Percentiles rank a stretch among this genome's conserved stretches.
These are phyloP conservation scores for Lanmaoa pseudosensibilis DNA, from an alignment of 768 basidiomycete genomes.

Conservation along the genomic window DNA sequence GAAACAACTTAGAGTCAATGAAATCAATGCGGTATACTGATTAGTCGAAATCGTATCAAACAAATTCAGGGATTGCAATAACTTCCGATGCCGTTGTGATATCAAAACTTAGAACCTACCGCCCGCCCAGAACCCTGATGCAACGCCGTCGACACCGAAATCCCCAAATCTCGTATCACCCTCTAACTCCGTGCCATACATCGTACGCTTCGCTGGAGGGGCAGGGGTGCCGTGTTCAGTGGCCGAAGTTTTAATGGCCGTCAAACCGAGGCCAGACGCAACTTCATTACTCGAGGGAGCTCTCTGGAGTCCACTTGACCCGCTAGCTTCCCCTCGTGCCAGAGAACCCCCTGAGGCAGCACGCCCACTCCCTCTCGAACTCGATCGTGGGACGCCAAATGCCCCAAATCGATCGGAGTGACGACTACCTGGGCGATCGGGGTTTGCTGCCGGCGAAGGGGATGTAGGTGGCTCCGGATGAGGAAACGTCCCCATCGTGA, in stretches of 20 bases:
- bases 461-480: slow-evolving; percentile 37
- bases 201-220: slow-evolving; percentile 60
- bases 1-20: not conserved
- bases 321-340: slow-evolving; percentile 28
- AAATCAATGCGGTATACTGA: slow-evolving; percentile 6
- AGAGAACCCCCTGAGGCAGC: slow-evolving; percentile 29
- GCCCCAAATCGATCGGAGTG: slow-evolving; percentile 33
- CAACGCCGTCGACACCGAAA: slow-evolving; percentile 77
- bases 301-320: slow-evolving; percentile 29
- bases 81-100: not conserved
- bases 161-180: slow-evolving; percentile 82
- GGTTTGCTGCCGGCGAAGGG: slow-evolving; percentile 33
- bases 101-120: slow-evolving; percentile 39
- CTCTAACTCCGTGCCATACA: slow-evolving; percentile 86
- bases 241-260: slow-evolving; percentile 37
- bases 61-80: slow-evolving; percentile 6
- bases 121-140: slow-evolving; percentile 67
- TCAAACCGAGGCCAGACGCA: slow-evolving; percentile 45
- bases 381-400: slow-evolving; percentile 39
- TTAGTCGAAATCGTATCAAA: slow-evolving; percentile 10
- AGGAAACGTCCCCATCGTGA: slow-evolving; percentile 38
- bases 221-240: slow-evolving; percentile 43
- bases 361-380: slow-evolving; percentile 35
- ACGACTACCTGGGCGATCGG: slow-evolving; percentile 34
- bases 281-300: slow-evolving; percentile 46